Evolutionary conservation across 495 filamentous ascomycete genomes (phyloP).

Genomic region (Pyrenula aspistea): DNA sequence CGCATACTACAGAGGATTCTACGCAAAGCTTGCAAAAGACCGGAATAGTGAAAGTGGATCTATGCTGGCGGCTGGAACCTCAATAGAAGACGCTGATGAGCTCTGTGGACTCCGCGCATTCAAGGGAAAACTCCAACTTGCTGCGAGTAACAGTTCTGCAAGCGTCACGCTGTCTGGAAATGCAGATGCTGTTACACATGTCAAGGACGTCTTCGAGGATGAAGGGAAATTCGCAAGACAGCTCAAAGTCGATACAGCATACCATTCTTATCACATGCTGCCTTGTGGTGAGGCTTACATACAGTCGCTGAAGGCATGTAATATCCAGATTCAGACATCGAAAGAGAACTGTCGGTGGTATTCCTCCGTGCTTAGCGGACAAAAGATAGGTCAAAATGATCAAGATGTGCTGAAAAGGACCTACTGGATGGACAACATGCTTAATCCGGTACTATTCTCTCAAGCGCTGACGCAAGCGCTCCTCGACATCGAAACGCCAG

Average conservation of each 20-base stretch:
- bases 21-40: background rate
- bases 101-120: conserved; percentile 18
- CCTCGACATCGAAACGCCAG: conserved; percentile 10
- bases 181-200: conserved; percentile 30
- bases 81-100: conserved; percentile 1
- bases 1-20: conserved; percentile 25
- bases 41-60: background rate
- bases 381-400: background rate
- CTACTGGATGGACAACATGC: conserved; percentile 9
- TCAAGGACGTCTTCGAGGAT: conserved; percentile 28
- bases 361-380: background rate
- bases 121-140: conserved; percentile 19
- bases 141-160: conserved; percentile 46
- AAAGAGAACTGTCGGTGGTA: background rate
- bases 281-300: background rate
- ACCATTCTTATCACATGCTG: conserved; percentile 47
- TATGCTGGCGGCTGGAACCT: conserved; percentile 17
- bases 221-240: conserved; percentile 37
- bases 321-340: background rate
- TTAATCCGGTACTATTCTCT: conserved; percentile 5
- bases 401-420: background rate
- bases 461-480: conserved; percentile 9
- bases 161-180: conserved; percentile 51
- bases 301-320: conserved; percentile 1
- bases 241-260: conserved; percentile 41